Conservation (phyloP, 495 filamentous ascomycete genomes). For the Aspergillus saccharolyticus region DNA sequence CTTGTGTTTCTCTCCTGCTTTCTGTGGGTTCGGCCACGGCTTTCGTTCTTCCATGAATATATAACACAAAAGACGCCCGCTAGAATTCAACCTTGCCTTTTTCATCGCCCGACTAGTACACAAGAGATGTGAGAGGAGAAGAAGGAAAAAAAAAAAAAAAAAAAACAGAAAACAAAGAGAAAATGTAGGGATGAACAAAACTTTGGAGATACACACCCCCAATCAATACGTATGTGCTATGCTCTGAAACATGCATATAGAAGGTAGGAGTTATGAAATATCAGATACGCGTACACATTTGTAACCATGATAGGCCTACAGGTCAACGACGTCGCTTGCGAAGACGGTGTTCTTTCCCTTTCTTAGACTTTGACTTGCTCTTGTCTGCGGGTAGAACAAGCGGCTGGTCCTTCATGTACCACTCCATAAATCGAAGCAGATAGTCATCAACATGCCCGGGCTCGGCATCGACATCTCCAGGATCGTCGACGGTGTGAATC, state of each 20-base stretch:
- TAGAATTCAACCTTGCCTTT: neutral
- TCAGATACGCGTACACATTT: neutral
- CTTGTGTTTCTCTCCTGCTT: neutral
- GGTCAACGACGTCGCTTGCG: slow-evolving; percentile 37
- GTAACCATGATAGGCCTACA: neutral
- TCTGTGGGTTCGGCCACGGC: neutral
- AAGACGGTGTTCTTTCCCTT: slow-evolving; percentile 64
- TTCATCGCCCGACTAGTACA: neutral
- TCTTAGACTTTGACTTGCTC: slow-evolving; percentile 70
- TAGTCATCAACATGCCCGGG: slow-evolving; percentile 73
- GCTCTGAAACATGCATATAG: neutral
- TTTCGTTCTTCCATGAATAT: neutral
- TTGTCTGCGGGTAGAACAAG: slow-evolving; percentile 76
- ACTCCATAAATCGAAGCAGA: slow-evolving; percentile 73
- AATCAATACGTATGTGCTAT: neutral
- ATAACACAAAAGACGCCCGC: slow-evolving; percentile 1
- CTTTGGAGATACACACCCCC: slow-evolving; percentile 3
- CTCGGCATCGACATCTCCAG: slow-evolving; percentile 30
- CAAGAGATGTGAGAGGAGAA: neutral
- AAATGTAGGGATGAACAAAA: neutral
- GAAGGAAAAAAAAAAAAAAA: neutral
- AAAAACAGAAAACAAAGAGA: neutral
- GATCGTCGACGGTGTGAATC: slow-evolving; percentile 26
- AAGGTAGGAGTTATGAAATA: neutral
- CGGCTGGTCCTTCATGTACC: slow-evolving; percentile 70